A percentile compares a stretch with the other conserved stretches of the same genome.
These are phyloP conservation scores for Gracilariopsis chorda DNA, from an alignment of 23 red algal species.

Conservation along the genomic window DNA sequence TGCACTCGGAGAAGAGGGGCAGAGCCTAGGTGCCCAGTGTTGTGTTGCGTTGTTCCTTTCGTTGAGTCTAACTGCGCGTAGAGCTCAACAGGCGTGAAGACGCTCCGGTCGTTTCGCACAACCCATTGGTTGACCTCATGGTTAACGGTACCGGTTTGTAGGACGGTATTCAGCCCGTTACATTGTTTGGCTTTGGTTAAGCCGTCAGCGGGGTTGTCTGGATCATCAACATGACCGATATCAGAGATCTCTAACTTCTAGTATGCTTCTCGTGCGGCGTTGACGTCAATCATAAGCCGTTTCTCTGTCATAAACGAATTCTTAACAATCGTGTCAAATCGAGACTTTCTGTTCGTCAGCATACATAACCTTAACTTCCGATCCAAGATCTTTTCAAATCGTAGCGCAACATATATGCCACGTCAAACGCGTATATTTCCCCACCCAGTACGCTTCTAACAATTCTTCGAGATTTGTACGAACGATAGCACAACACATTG, in stretches of 20 bases:
- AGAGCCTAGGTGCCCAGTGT: no score
- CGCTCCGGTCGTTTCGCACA: not conserved
- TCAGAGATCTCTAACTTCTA: not conserved
- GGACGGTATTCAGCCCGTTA: not conserved
- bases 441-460: not conserved
- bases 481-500: constrained; percentile 20
- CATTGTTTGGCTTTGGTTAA: not conserved
- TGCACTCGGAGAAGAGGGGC: no score
- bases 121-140: not conserved
- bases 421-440: constrained; percentile 49
- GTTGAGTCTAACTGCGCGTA: no score
- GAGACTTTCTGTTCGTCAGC: not conserved
- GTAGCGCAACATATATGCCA: not conserved
- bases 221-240: not conserved
- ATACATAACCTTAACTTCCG: not conserved
- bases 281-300: constrained; percentile 18
- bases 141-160: not conserved
- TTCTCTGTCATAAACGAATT: constrained; percentile 18
- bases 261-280: not conserved
- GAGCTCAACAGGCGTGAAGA: no score
- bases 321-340: constrained; percentile 16
- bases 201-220: constrained; percentile 9
- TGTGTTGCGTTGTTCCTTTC: no score
- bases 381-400: not conserved
- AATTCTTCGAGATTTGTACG: constrained; percentile 17